Base-by-base conservation (phyloP, 495 filamentous ascomycete species). In the Penicillium robsamsonii region DNA sequence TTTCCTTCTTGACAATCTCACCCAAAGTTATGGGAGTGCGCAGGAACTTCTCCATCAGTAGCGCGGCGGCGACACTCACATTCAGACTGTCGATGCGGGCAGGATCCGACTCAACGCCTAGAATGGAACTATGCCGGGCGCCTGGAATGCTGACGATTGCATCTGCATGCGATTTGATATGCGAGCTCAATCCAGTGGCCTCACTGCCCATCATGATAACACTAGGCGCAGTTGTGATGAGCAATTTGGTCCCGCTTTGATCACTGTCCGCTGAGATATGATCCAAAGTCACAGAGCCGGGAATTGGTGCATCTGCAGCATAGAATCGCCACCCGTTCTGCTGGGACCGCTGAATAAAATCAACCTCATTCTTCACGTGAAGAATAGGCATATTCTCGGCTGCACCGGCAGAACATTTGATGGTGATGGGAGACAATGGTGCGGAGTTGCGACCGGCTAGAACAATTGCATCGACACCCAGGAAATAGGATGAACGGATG, bases 361-460 rank as follows among this genome's bases (percentile, higher is more conserved):
- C 77, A 6, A 77, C 73, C 13, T 89, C 79, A 2, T 86, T 82
- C 40, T 68, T 73, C 44, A 92, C 79, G 8, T 82, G 75, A 40
- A 96, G 82, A 9, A 96, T 68, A 1, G 82, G 81, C 55, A 96
- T 73, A 49, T 83, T 80, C 69, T 98, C 94, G 5, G 88, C 82
- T 15, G 93, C 92, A 22, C 94, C 94, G 0, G 89, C 84, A 9
- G 92, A 90, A 2, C 92, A 87, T 66, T 97, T 97, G 46, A 94
- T 81, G 0, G 90, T 83, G 10, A 90, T 81, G 2, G 90, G 76
- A 27, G 86, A 87, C 40, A 97, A 70, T 2, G 84, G 79, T 0
- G 92, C 89, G 11, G 86, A 89, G 63, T 82, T 81, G 43, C 79
- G 76, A 29, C 80, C 80, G 6, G 88, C 85, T 54, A 90, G 83